Base-by-base conservation (phyloP, 345 rosid species). In the Moricandia arvensis region DNA sequence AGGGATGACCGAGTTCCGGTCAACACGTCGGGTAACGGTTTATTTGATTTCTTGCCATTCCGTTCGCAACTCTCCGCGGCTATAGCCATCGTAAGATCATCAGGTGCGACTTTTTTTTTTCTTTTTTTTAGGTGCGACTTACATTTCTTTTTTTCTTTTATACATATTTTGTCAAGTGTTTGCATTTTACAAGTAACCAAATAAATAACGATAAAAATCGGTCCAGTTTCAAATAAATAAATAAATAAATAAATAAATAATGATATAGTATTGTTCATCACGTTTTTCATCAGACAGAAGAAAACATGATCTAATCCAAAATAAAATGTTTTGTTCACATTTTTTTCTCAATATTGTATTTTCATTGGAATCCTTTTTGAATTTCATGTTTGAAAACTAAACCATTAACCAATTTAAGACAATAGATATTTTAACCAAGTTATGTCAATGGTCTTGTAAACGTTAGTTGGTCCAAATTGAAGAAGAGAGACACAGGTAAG, bases 11-110 rank as follows among this genome's bases (percentile, higher is more conserved):
- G 93, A 8, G 77, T 83, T 21, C 24, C 87, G 3, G 30, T 72
- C 2, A 80, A 80, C 69, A 35, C 80, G 0, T 61, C 84, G 0
- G 91, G 91, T 18, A 80, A 87, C 18, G 97, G 91, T 13, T 69
- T 84, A 0, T 85, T 75, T 30, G 83, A 89, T 71, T 85, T 43
- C 73, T 85, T 59, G n/a, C 84, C 91, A 0, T 91, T 91, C 53
- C 90, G 91, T 12, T 38, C 87, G 49, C 82, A 86, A 3, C 75
- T 34, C 31, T 75, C 91, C 0, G 10, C 41, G 21, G 66, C 33
- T 3, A 4, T 85, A 68, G 84, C 84, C 2, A 7, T 69, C 31
- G 0, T 82, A 5, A 78, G 97, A 85, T 5, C 80, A 3, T 66
- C 86, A 57, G 95, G 95, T 91, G 6, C 35, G 21, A 29, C 54